Percentiles rank a stretch among this genome's conserved stretches.
These are phyloP conservation scores for Leccinum imitatum DNA, from an alignment of 768 basidiomycete genomes.

Conservation along the genomic window DNA sequence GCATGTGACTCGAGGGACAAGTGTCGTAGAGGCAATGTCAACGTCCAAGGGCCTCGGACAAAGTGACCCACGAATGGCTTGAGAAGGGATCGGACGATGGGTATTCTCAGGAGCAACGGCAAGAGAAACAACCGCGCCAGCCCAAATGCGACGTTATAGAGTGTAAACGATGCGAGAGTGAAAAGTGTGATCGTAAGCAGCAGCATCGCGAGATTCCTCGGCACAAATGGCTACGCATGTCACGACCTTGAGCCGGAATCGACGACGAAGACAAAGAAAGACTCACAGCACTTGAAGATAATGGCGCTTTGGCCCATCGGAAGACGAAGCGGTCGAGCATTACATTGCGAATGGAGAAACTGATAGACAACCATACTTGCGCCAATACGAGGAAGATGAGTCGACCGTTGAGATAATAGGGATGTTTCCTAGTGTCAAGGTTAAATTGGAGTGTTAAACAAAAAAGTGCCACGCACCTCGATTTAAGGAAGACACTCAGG, in stretches of 20 bases:
- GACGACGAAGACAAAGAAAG: neutral
- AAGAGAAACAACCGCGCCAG: constrained; percentile 42
- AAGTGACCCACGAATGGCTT: constrained; percentile 67
- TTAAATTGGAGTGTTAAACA: neutral
- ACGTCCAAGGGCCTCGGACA: constrained; percentile 52
- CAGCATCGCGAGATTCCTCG: constrained; percentile 18
- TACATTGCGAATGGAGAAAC: constrained; percentile 54
- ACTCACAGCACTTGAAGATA: constrained; percentile 21
- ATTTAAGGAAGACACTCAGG: constrained; percentile 62
- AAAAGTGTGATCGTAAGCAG: constrained; percentile 43
- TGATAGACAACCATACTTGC: constrained; percentile 47
- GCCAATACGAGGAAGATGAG: constrained; percentile 58
- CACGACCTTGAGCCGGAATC: neutral
- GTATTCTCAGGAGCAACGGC: constrained; percentile 55
- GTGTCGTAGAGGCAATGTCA: constrained; percentile 50
- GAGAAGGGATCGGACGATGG: constrained; percentile 49
- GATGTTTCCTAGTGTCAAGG: constrained; percentile 57
- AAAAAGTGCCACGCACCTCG: constrained; percentile 46
- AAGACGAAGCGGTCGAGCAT: constrained; percentile 61
- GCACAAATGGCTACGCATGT: constrained; percentile 20
- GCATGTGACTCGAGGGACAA: constrained; percentile 45
- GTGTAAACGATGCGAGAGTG: constrained; percentile 36
- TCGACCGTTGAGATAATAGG: constrained; percentile 69
- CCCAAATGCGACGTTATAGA: constrained; percentile 47
- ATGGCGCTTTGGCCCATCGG: constrained; percentile 36